These are phyloP conservation scores for Arctium minus DNA, from an alignment of 129 eudicot species.

Conservation along the genomic window DNA sequence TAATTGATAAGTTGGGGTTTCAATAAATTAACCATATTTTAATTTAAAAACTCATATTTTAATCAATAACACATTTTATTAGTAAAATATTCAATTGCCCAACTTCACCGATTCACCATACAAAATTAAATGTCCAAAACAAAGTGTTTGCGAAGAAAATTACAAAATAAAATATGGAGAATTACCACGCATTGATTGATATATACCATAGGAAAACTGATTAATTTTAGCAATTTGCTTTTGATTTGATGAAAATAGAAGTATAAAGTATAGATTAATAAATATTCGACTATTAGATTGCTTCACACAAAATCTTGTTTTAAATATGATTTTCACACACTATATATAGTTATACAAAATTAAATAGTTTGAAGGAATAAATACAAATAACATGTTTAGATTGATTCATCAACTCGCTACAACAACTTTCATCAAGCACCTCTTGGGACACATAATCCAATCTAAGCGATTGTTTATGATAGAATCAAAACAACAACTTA, in stretches of 20 bases:
- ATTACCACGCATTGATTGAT: neutral
- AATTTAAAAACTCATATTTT: neutral
- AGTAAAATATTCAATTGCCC: neutral
- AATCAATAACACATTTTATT: neutral
- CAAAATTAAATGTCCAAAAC: neutral
- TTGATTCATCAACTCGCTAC: neutral
- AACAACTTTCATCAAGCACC: neutral
- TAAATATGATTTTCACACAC: neutral
- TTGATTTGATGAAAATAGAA: no score
- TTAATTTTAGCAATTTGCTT: no score
- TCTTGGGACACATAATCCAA: neutral
- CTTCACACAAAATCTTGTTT: neutral
- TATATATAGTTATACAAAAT: neutral
- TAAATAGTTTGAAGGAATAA: neutral
- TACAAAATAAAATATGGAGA: neutral
- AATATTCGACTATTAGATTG: neutral
- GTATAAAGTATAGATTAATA: neutral
- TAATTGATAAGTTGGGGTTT: neutral
- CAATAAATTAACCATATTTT: neutral
- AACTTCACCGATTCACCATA: neutral
- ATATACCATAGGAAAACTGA: neutral
- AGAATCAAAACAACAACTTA: neutral
- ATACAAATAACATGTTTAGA: neutral
- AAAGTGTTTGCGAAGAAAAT: neutral
- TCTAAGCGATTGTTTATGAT: neutral